Base-by-base conservation (phyloP, 2,329 filamentous ascomycete species). In the Xylariaceae sp. region DNA sequence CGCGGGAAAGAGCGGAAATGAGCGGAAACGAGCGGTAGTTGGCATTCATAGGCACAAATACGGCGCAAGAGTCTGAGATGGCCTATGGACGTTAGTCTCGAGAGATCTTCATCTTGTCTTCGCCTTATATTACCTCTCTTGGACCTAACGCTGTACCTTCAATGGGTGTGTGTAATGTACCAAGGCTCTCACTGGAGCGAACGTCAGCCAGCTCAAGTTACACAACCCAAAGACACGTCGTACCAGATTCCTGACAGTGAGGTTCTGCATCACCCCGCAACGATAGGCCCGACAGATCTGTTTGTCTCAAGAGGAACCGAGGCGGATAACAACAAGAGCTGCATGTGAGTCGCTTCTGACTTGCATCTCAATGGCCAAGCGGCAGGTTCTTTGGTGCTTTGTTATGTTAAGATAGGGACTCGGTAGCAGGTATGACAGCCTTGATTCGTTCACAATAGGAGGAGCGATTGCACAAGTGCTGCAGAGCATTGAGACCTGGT, bases 111-210 rank as follows among this genome's bases (percentile, higher is more conserved):
- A 39, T 11, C 28, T 17, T n/a, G 13, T 13, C 31, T 49, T 57
- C 55, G 55, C 50, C 50, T 53, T 36, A 55, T 50, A 49, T 48
- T 55, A 45, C 55, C 53, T 14, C 22, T 53, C 39, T 18, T 47
- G 45, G 49, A 31, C 17, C 40, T 2, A 13, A 43, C 46, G 39
- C 44, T 45, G 28, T 33, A 45, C 11, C 33, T 13, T 4, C 41
- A 33, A 42, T 48, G 47, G 43, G 19, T 14, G 40, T 14, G 55
- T 57, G 52, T 47, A 57, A 57, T 51, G 39, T 16, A 22, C 18
- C 42, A 48, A 47, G 42, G 16, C 19, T 17, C n/a, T 14, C 22
- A 39, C 46, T 43, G 31, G 28, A 39, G 43, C 49, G 31, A 49
- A 39, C 36, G 13, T 34, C 16, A 38, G 14, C 9, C 31, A 22